Conservation (phyloP, 2,329 filamentous ascomycete species). For the Trichoderma atroviride region DNA sequence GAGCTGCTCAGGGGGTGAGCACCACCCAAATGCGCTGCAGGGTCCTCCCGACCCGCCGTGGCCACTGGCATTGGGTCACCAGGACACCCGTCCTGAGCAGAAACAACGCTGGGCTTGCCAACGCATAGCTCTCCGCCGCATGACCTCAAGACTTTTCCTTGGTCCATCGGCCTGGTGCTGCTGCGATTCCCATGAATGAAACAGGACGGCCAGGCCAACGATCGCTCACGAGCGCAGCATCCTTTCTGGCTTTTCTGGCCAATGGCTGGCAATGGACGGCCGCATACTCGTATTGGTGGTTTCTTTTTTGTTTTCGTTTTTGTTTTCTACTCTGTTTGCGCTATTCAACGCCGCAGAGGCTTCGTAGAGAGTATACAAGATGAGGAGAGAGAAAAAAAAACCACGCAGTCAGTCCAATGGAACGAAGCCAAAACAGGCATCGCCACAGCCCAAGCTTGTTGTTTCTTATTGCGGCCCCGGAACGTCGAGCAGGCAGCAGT, state of each 20-base stretch:
- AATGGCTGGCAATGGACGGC: conserved; percentile 10
- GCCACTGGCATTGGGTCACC: conserved; percentile 27
- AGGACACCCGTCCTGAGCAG: conserved; percentile 25
- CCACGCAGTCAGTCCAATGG: conserved; percentile 13
- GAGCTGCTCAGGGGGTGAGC: conserved; percentile 22
- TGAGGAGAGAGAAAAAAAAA: not conserved
- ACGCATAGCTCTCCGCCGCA: conserved; percentile 29
- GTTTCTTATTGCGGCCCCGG: conserved; percentile 1
- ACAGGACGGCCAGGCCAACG: conserved; percentile 10
- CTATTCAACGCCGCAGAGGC: not conserved
- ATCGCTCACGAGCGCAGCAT: conserved; percentile 23
- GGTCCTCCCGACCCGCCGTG: conserved; percentile 26
- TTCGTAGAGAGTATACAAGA: not conserved
- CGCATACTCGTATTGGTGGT: not conserved
- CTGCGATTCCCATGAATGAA: conserved; percentile 10
- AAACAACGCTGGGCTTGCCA: conserved; percentile 26
- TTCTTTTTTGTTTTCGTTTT: not conserved
- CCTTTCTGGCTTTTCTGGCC: conserved; percentile 12
- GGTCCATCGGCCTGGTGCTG: conserved; percentile 20
- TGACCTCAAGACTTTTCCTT: conserved; percentile 26
- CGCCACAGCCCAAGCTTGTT: conserved; percentile 11
- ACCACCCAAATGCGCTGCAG: conserved; percentile 26
- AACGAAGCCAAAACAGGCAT: conserved; percentile 2
- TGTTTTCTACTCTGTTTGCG: not conserved
- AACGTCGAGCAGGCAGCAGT: conserved; percentile 19